phyloP scores from a whole-genome alignment of 371 early-diverging fungal species.

The Lichtheimia hyalospora region DNA sequence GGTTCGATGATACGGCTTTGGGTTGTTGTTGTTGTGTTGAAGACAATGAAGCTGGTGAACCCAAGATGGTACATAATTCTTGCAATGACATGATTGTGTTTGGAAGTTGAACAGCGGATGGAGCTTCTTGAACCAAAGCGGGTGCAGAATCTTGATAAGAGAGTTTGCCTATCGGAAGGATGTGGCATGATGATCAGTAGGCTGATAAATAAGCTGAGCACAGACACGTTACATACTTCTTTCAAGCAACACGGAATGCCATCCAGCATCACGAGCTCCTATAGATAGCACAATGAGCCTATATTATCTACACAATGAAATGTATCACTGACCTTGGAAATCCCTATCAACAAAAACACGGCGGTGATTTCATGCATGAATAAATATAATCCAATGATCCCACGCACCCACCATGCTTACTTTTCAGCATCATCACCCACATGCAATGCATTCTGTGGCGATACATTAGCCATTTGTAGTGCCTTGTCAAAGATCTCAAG shows the following conservation, averaged over 20 bases:
- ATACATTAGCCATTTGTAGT: constrained; percentile 17
- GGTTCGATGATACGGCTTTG: too few relatives aligned
- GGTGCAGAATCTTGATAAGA: constrained; percentile 32
- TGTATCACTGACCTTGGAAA: too few relatives aligned
- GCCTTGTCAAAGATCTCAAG: constrained; percentile 40
- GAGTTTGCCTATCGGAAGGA: constrained; percentile 17
- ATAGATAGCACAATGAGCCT: neutral
- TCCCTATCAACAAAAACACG: too few relatives aligned
- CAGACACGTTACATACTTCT: constrained; percentile 20
- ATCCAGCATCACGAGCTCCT: constrained; percentile 40
- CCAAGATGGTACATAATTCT: constrained; percentile 20
- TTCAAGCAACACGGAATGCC: constrained; percentile 37
- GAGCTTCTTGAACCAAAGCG: constrained; percentile 6
- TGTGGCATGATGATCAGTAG: too few relatives aligned
- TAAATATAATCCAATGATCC: too few relatives aligned
- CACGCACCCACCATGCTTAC: constrained; percentile 14
- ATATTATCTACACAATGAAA: neutral
- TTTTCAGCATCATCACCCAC: constrained; percentile 40
- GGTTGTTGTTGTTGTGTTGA: too few relatives aligned
- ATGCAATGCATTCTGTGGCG: constrained; percentile 27
- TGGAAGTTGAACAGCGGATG: constrained; percentile 11
- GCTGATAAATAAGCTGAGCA: too few relatives aligned
- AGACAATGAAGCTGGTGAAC: neutral
- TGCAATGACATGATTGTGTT: constrained; percentile 28
- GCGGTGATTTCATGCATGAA: too few relatives aligned